Percentiles rank a stretch among this genome's conserved stretches.
Evolutionary conservation across 73 alveolate genomes (phyloP).

Genomic region (Tetrahymena elliotti): DNA sequence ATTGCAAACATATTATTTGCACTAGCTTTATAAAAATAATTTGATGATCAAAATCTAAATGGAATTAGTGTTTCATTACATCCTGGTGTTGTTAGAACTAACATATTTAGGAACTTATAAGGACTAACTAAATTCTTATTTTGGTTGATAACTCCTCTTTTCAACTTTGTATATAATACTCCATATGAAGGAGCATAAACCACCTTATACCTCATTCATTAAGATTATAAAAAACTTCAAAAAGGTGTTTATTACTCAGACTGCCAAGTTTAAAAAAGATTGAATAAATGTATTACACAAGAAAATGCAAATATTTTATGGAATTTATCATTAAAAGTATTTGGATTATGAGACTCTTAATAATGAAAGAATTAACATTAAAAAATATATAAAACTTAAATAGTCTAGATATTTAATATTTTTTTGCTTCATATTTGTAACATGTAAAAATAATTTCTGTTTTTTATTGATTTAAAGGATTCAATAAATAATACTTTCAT

Average conservation of each 20-base stretch:
- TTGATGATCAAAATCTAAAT: background rate
- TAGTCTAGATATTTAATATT: too few relatives aligned
- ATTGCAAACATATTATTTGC: conserved; percentile 2
- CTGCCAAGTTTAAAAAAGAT: background rate
- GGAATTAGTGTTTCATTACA: conserved; percentile 1
- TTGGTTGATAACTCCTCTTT: conserved; percentile 1
- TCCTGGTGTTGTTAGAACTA: conserved; percentile 22
- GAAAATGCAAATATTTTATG: conserved; percentile 7
- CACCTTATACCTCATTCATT: background rate
- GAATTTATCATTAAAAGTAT: background rate
- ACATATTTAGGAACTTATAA: background rate
- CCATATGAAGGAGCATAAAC: conserved; percentile 19
- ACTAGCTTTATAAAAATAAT: background rate
- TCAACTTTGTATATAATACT: background rate
- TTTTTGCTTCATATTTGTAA: too few relatives aligned
- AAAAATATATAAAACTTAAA: too few relatives aligned
- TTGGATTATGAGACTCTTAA: background rate
- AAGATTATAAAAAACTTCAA: background rate
- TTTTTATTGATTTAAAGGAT: too few relatives aligned
- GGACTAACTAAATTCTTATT: background rate
- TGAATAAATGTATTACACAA: background rate
- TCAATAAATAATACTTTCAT: too few relatives aligned
- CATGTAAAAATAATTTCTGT: too few relatives aligned
- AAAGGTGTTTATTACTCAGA: conserved; percentile 14
- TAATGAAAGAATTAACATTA: too few relatives aligned